Percentiles rank a stretch among this genome's conserved stretches.
phyloP scores from a whole-genome alignment of 176 grass and related monocot genomes.

The Carex kokanica region DNA sequence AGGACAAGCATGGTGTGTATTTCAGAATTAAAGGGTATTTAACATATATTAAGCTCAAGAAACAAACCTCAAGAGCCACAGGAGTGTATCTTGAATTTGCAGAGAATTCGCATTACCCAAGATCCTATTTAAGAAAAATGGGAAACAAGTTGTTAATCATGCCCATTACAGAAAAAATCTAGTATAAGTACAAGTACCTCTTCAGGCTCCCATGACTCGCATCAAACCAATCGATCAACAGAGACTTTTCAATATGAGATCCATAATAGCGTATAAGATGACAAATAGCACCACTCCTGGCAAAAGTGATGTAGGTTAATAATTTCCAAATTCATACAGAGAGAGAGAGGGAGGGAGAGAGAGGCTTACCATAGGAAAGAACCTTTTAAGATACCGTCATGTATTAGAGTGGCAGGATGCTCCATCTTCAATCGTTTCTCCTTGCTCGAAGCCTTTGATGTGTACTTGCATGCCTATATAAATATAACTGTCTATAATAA shows the following conservation, averaged over 20 bases:
- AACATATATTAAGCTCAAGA: constrained; percentile 2
- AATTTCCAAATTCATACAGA: neutral
- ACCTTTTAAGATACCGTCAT: constrained; percentile 63
- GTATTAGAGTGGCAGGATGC: constrained; percentile 41
- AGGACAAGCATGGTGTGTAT: neutral
- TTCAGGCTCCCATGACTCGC: constrained; percentile 53
- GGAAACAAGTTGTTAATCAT: constrained; percentile 30
- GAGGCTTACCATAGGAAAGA: constrained; percentile 64
- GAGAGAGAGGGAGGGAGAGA: constrained; percentile 10
- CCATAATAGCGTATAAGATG: constrained; percentile 77
- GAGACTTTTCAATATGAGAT: constrained; percentile 55
- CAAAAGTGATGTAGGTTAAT: constrained; percentile 18
- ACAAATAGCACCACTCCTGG: constrained; percentile 58
- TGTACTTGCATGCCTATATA: constrained; percentile 60
- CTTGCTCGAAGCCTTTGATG: constrained; percentile 27
- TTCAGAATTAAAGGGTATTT: neutral
- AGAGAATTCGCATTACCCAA: constrained; percentile 61
- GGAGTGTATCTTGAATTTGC: constrained; percentile 65
- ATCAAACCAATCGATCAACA: constrained; percentile 68
- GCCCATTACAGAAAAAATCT: constrained; percentile 18
- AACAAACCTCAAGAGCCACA: constrained; percentile 80
- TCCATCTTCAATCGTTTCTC: constrained; percentile 77
- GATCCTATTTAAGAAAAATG: constrained; percentile 45
- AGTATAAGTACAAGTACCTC: constrained; percentile 59
- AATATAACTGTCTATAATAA: constrained; percentile 21